Evolutionary conservation across 345 rosid genomes (phyloP).

Genomic region (Rhodamnia rubescens): DNA sequence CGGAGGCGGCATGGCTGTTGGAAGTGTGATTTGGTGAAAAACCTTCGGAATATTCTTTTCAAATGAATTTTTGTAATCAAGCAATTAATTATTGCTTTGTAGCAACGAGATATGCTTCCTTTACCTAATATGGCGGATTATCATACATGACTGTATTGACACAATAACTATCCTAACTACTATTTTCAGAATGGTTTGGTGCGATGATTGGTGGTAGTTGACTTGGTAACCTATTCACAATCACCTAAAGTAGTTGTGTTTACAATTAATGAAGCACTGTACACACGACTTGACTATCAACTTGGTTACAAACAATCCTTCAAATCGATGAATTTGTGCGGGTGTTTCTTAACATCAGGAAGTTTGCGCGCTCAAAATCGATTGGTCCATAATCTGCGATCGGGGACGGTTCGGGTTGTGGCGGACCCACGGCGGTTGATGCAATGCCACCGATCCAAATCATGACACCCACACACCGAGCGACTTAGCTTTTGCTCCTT

Average conservation of each 20-base stretch:
- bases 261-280: neutral
- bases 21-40: neutral
- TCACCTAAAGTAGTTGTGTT: neutral
- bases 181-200: neutral
- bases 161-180: neutral
- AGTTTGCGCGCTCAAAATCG: neutral
- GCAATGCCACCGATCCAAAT: neutral
- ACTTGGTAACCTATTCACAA: neutral
- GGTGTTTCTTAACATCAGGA: neutral
- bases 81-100: neutral
- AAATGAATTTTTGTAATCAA: neutral
- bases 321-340: neutral
- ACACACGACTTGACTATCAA: neutral
- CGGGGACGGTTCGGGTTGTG: neutral
- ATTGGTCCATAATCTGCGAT: neutral
- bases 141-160: neutral
- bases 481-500: neutral
- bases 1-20: neutral
- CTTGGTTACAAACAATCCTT: neutral
- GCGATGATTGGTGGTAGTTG: neutral
- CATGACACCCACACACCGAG: neutral
- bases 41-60: neutral
- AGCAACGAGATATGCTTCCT: neutral
- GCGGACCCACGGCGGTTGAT: neutral
- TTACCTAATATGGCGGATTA: neutral